Evolutionary conservation across 1,284 basidiomycete species (phyloP).

Genomic region (Tylopilus orsonianus): DNA sequence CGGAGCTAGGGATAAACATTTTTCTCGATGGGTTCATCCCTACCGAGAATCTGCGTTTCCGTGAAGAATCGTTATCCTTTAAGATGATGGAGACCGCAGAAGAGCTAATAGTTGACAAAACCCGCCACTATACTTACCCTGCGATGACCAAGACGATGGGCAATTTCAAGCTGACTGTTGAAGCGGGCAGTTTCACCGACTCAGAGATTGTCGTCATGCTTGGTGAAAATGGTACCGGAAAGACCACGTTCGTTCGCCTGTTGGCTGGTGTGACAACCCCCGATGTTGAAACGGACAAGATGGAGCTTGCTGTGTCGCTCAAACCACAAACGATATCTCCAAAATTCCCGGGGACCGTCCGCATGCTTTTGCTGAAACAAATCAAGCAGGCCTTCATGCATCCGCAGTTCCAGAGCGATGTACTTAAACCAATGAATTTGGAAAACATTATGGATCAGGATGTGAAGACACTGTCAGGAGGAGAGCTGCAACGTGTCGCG

Average conservation of each 20-base stretch:
- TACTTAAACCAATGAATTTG: slow-evolving; percentile 93
- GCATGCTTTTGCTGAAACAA: slow-evolving; percentile 89
- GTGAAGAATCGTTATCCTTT: slow-evolving; percentile 91
- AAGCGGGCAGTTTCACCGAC: slow-evolving; percentile 87
- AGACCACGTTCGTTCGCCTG: slow-evolving; percentile 94
- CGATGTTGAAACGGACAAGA: slow-evolving; percentile 80
- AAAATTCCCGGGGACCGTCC: slow-evolving; percentile 91
- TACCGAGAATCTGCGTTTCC: slow-evolving; percentile 97
- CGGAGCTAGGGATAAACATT: slow-evolving; percentile 81
- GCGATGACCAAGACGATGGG: slow-evolving; percentile 95
- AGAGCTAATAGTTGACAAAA: slow-evolving; percentile 81
- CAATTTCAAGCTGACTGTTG: slow-evolving; percentile 88
- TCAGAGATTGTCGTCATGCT: slow-evolving; percentile 98
- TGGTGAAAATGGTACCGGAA: slow-evolving; percentile 97
- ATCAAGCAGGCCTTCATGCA: slow-evolving; percentile 96
- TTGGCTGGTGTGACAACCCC: slow-evolving; percentile 82
- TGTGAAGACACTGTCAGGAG: slow-evolving; percentile 93
- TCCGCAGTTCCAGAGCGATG: slow-evolving; percentile 95
- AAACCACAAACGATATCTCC: slow-evolving; percentile 97
- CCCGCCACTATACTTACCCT: slow-evolving; percentile 86
- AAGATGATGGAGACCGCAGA: slow-evolving; percentile 95
- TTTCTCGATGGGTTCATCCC: slow-evolving; percentile 98
- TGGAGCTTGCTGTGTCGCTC: slow-evolving; percentile 80
- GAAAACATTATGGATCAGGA: slow-evolving; percentile 95
- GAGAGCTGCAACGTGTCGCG: slow-evolving; percentile 94